These are phyloP conservation scores for Aspergillus sp. DNA, from an alignment of 2,329 filamentous ascomycete genomes.

Conservation along the genomic window DNA sequence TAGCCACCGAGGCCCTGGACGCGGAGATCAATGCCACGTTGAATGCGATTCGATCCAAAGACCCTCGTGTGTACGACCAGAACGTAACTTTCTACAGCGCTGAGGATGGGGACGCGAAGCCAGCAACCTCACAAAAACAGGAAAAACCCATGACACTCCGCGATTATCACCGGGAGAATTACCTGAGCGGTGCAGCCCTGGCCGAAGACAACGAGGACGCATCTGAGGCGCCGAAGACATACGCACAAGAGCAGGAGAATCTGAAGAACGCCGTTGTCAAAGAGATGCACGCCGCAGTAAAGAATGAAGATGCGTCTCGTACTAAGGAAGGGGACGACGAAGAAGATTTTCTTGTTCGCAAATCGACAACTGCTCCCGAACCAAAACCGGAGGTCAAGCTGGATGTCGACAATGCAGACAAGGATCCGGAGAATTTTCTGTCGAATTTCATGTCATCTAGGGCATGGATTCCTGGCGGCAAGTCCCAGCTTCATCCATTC, in stretches of 20 bases:
- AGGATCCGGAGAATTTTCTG: slow-evolving; percentile 85
- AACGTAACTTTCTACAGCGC: slow-evolving; percentile 68
- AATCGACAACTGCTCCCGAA: slow-evolving; percentile 41
- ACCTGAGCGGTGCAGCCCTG: slow-evolving; percentile 64
- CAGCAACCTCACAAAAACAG: slow-evolving; percentile 45
- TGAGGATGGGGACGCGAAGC: slow-evolving; percentile 46
- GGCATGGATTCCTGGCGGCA: slow-evolving; percentile 70
- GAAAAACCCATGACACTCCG: slow-evolving; percentile 77
- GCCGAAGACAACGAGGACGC: slow-evolving; percentile 39
- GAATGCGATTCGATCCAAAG: slow-evolving; percentile 78
- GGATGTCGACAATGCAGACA: slow-evolving; percentile 68
- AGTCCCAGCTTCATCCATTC: slow-evolving; percentile 65
- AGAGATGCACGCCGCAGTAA: slow-evolving; percentile 63
- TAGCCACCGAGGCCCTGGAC: slow-evolving; percentile 79
- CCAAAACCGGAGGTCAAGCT: slow-evolving; percentile 46
- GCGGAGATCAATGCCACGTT: slow-evolving; percentile 80
- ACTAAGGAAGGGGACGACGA: slow-evolving; percentile 52
- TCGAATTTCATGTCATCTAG: slow-evolving; percentile 90
- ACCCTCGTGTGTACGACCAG: slow-evolving; percentile 82
- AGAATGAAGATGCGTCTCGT: slow-evolving; percentile 38
- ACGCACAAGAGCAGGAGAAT: slow-evolving; percentile 79
- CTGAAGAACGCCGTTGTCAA: slow-evolving; percentile 69
- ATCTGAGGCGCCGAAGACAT: slow-evolving; percentile 54
- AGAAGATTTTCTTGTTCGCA: slow-evolving; percentile 68
- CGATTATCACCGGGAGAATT: slow-evolving; percentile 86